phyloP scores from a whole-genome alignment of 495 filamentous ascomycete species.

The Podospora sp. region DNA sequence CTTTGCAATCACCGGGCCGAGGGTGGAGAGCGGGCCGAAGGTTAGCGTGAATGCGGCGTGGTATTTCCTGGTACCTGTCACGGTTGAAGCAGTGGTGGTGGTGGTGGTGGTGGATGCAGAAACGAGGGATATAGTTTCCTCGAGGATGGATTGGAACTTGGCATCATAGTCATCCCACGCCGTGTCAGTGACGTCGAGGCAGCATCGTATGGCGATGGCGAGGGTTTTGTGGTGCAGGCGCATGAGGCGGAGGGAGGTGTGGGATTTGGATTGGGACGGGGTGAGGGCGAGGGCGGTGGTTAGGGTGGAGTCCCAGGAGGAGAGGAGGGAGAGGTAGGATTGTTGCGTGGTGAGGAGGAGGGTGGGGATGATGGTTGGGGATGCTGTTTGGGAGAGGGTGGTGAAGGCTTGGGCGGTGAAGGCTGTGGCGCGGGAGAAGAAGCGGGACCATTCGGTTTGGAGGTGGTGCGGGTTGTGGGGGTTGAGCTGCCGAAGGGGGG shows the following conservation, averaged over 20 bases:
- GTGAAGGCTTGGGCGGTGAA: slow-evolving; percentile 11
- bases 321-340: slow-evolving; percentile 8
- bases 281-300: background rate
- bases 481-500: background rate
- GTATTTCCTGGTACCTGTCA: background rate
- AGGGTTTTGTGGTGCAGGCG: slow-evolving; percentile 3
- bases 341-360: slow-evolving; percentile 7
- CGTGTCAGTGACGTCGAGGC: slow-evolving; percentile 18
- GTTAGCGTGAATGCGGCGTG: slow-evolving; percentile 17
- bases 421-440: slow-evolving; percentile 19
- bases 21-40: slow-evolving; percentile 11
- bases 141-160: slow-evolving; percentile 13
- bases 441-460: slow-evolving; percentile 15
- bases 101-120: background rate
- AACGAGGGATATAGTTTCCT: slow-evolving; percentile 10
- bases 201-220: slow-evolving; percentile 12
- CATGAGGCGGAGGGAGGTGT: slow-evolving; percentile 7
- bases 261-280: background rate
- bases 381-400: background rate
- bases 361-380: background rate
- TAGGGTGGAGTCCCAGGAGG: slow-evolving; percentile 6
- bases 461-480: background rate
- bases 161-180: slow-evolving; percentile 16
- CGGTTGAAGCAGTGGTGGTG: too few species aligned
- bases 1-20: slow-evolving; percentile 22